Evolutionary conservation across 2,329 filamentous ascomycete species (phyloP).

Genomic region (Mycosphaerella sp.): DNA sequence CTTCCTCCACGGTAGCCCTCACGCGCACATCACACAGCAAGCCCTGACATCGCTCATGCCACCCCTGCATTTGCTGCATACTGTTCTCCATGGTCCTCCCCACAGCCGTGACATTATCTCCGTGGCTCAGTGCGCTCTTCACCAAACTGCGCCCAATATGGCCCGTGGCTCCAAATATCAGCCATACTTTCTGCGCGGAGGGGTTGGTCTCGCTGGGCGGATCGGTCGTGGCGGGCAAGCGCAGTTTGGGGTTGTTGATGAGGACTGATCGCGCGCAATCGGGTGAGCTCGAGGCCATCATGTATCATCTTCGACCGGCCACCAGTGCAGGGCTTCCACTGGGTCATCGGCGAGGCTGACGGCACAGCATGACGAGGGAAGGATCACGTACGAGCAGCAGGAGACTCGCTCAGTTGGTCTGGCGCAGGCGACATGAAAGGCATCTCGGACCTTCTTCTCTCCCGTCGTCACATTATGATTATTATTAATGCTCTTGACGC

Average conservation of each 20-base stretch:
- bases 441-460: background rate
- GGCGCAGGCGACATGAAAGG: background rate
- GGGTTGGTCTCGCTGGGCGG: constrained; percentile 68
- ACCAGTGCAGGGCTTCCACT: background rate
- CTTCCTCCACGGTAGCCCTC: constrained; percentile 66
- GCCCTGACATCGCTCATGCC: constrained; percentile 66
- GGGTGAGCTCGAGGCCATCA: constrained; percentile 16
- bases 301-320: background rate
- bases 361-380: background rate
- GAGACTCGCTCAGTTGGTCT: background rate
- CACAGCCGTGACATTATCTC: constrained; percentile 79
- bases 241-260: constrained; percentile 27
- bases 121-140: constrained; percentile 70
- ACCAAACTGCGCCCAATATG: constrained; percentile 91
- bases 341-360: background rate
- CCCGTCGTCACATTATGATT: too few relatives aligned
- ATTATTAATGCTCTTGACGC: too few relatives aligned
- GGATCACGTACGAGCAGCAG: constrained; percentile 4
- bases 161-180: constrained; percentile 95
- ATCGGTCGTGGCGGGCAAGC: constrained; percentile 78
- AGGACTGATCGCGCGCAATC: constrained; percentile 13
- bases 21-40: constrained; percentile 87
- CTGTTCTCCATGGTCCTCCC: constrained; percentile 75
- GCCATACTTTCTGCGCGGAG: constrained; percentile 75
- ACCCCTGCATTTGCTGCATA: constrained; percentile 63